Base-by-base conservation (phyloP, 2,329 filamentous ascomycete genomes). In the Aureobasidium sp. region DNA sequence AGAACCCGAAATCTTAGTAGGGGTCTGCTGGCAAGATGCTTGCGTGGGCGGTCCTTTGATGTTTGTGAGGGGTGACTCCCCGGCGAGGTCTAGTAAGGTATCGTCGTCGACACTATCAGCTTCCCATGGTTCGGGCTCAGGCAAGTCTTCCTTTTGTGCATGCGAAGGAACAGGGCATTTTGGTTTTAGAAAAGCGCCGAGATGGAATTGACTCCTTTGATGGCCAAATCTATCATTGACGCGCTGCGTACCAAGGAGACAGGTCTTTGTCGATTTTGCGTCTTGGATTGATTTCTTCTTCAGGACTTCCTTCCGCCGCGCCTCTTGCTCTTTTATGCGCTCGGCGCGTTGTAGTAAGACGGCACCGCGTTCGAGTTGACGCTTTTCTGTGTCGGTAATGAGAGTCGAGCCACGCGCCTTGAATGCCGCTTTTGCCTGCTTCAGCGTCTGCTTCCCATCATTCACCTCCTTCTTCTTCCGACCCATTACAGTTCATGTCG, bases 361-460 rank as follows among this genome's bases (percentile, higher is more conserved):
- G 7, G 64, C 59, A 11, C 61, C 57, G 17, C 67, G 66, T 32
- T 66, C 60, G 14, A 70, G 57, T 52, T 64, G 64, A 50, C 61
- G 62, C 54, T 60, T 53, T 51, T 68, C 65, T n/a, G 58, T 58
- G 7, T 62, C 62, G 12, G 64, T 62, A 38, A 70, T 54, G 19
- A 59, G 54, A 8, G 62, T 63, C 17, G 61, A 60, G 21, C 62
- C 62, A 38, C 66, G 64, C 19, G 63, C 57, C 47, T 66, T 66
- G 63, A 60, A 69, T n/a, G 62, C 60, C 5, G 65, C 64, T 59
- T 67, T 68, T 21, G 67, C 66, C 56, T 69, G 65, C 52, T 65
- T 66, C 45, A 62, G 61, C 16, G 67, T 69, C 54, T 64, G 63
- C 38, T 60, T 40, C n/a, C 56, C 53, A 38, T 49, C 39, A 44